Conservation (phyloP, 1,284 basidiomycete species). For the Trametes versicolor region DNA sequence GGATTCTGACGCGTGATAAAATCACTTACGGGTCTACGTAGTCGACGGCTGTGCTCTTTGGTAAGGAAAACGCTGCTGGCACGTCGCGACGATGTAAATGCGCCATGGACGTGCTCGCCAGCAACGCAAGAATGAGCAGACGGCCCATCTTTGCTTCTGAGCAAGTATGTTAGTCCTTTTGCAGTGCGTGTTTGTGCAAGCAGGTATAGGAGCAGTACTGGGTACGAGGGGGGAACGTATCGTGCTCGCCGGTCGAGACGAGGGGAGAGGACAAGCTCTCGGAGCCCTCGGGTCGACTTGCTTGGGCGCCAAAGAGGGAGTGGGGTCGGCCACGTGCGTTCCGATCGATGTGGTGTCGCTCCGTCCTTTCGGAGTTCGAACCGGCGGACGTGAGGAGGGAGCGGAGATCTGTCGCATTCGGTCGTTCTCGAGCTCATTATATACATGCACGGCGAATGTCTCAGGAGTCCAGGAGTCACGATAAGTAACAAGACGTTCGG, state of each 20-base stretch:
- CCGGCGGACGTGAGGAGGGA: conserved; percentile 12
- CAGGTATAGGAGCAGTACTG: neutral
- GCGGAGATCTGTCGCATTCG: conserved; percentile 13
- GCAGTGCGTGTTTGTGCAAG: neutral
- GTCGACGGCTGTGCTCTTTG: conserved; percentile 57
- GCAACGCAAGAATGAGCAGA: conserved; percentile 20
- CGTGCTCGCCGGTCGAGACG: neutral
- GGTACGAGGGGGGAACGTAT: neutral
- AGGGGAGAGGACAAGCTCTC: conserved; percentile 10
- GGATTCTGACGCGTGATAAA: neutral
- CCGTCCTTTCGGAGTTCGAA: conserved; percentile 12
- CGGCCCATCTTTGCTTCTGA: neutral
- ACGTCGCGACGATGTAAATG: conserved; percentile 18
- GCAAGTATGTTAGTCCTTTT: neutral
- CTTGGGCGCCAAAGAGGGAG: too few species aligned
- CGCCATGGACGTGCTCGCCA: conserved; percentile 15
- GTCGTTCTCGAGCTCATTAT: neutral
- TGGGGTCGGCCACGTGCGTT: too few species aligned
- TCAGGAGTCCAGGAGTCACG: neutral
- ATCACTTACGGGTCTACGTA: conserved; percentile 61
- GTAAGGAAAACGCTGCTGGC: conserved; percentile 34
- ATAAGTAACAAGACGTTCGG: neutral
- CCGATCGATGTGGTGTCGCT: conserved; percentile 9
- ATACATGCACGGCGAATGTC: conserved; percentile 4
- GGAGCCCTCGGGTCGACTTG: neutral